Evolutionary conservation across 495 filamentous ascomycete genomes (phyloP), one percentile per base, ranked within the genome.

Genomic region (Pyrenula massariospora): DNA sequence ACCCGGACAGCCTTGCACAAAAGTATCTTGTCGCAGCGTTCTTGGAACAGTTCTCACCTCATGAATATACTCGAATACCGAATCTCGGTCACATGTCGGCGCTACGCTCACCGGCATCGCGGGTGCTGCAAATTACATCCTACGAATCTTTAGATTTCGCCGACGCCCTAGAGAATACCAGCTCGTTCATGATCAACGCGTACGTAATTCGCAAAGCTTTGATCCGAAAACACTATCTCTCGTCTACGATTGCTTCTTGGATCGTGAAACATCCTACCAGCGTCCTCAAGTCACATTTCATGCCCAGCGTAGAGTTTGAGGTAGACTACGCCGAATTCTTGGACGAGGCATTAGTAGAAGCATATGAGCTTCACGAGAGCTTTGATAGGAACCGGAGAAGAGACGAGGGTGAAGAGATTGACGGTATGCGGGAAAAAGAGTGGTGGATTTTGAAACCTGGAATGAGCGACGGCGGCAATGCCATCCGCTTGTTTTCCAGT

Each of bases 371-470:
- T 22, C 77, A 82, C 20, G 91, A 86, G 15, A 88, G 85, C 52
- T 73, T 94, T 57, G 77, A 77, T 42, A 78, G 70, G 50, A 95
- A 95, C 62, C 15, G 31, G 5, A 42, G 31, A 42, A 42, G 31
- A 42, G 24, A 52, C n/a, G 60, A 58, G 22, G 48, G 58, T 25
- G 53, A 47, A 54, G 74, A 73, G 56, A 66, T 66, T 42, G 66
- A 64, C 21, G 58, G 65, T 2, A 64, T 69, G 1, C 63, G 70
- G 0, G 78, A 87, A 62, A 77, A 76, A 53, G 87, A 94, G 70
- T 98, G 92, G 92, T 98, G 93, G 93, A 96, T 97, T 59, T 70
- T 97, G 48, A 98, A 98, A 66, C 93, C 93, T 0, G 82, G 91
- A 1, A 97, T 98, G 93, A 95, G 89, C 69, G 93, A 97, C 65